phyloP scores from a whole-genome alignment of 441 rosid genomes.

The California macrophylla region DNA sequence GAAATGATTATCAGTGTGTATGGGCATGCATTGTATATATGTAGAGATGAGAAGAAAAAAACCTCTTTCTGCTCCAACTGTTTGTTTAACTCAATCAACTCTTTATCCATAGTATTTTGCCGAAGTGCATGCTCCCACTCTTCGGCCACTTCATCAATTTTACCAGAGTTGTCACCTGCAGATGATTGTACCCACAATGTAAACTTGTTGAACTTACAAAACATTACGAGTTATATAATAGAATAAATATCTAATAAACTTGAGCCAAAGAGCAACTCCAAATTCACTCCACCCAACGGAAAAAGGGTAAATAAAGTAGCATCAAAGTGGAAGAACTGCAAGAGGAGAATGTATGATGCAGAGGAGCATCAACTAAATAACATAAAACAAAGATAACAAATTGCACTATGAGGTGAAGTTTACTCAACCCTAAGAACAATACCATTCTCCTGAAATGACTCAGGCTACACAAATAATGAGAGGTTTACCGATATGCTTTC shows the following conservation, averaged over 20 bases:
- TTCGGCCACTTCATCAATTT: slow-evolving; percentile 48
- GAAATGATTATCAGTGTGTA: not conserved
- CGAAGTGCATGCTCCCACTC: slow-evolving; percentile 58
- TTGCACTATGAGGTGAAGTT: not conserved
- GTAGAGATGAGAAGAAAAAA: slow-evolving; percentile 6
- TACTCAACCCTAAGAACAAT: slow-evolving; percentile 2
- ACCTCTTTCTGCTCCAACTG: slow-evolving; percentile 71
- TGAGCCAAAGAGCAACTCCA: not conserved
- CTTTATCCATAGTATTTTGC: slow-evolving; percentile 50
- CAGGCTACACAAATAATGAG: slow-evolving; percentile 6
- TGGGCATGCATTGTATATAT: not conserved
- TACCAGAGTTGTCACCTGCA: slow-evolving; percentile 37
- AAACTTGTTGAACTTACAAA: not conserved
- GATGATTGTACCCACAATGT: not conserved
- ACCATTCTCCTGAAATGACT: not conserved
- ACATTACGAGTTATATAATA: not conserved
- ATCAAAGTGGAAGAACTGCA: not conserved
- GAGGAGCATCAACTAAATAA: not conserved
- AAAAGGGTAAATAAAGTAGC: not conserved
- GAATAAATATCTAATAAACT: not conserved
- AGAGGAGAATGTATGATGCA: not conserved
- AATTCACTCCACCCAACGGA: not conserved
- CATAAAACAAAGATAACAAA: not conserved
- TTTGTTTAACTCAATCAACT: slow-evolving; percentile 49
- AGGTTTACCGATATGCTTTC: slow-evolving; percentile 41